Evolutionary conservation across 2,329 filamentous ascomycete genomes (phyloP), one percentile per base, ranked within the genome.

Genomic region (Drechslerella dactyloides): DNA sequence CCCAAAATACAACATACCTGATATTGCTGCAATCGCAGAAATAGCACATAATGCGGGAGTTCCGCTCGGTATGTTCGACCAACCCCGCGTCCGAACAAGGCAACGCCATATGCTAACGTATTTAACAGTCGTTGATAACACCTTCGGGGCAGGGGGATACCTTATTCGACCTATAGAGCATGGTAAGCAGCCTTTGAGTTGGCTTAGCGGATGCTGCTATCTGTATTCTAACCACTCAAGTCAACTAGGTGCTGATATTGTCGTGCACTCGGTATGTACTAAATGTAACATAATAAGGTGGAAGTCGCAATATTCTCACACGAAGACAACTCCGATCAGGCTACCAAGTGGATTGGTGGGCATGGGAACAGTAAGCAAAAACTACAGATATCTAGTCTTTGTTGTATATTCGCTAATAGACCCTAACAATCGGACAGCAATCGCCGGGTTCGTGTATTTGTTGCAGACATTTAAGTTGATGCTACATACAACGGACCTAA

Each of bases 121-220:
- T 42, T 46, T 46, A 57, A 51, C 53, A 48, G 75, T 90, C 85
- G 89, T 93, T 54, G 93, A 97, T 82, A 97, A 97, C 83, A 97
- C 93, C 7, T 97, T 97, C 77, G 93, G 93, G 52, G 93, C 93
- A 11, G 93, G 93, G 69, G 93, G 93, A 56, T 97, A 90, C 84
- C 96, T 91, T 79, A 83, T 89, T 75, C 87, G 89, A 5, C 93
- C 93, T 44, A 93, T 97, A 77, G 88, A 93, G 23, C 90, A 96
- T 80, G 93, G 75, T 75, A 59, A 21, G 23, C 23, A 6, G 2
- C n/a, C 27, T 52, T 15, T 19, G 6, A 48, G 7, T 17, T 30
- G 13, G 19, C 27, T 63, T 65, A 65, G 64, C 53, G 33, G 10
- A 8, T 6, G 24, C 50, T 61, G 50, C 23, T 7, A 51, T 7